Percentiles rank a stretch among this genome's conserved stretches.
phyloP scores from a whole-genome alignment of 257 asterid genomes.

The Solanum stenotomum region DNA sequence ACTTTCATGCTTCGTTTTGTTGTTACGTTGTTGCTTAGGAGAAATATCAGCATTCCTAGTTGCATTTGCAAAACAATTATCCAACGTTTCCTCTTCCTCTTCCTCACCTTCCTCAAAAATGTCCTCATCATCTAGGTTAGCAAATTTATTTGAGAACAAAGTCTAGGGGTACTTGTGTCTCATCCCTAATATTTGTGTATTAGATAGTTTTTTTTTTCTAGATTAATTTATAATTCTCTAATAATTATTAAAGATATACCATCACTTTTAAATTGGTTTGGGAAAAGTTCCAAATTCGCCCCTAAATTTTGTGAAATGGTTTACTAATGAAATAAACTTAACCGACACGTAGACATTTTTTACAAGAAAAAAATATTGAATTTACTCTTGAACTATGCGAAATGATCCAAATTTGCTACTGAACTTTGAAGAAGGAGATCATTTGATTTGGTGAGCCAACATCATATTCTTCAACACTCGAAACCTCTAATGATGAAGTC shows the following conservation, averaged over 20 bases:
- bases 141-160: too few species aligned
- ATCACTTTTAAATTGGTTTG: not conserved
- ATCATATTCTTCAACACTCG: not conserved
- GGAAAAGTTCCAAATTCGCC: not conserved
- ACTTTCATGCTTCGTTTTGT: too few species aligned
- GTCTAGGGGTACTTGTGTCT: too few species aligned
- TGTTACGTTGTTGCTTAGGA: too few species aligned
- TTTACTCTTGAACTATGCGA: not conserved
- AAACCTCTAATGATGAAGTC: not conserved
- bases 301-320: not conserved
- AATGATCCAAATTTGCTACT: not conserved
- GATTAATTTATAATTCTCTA: not conserved
- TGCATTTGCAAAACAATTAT: too few species aligned
- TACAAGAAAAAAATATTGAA: not conserved
- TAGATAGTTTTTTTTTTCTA: not conserved
- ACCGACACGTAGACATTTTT: not conserved
- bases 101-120: too few species aligned
- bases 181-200: not conserved
- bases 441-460: not conserved
- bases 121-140: too few species aligned
- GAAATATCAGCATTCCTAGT: too few species aligned
- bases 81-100: too few species aligned
- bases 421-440: not conserved
- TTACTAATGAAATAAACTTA: not conserved
- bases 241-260: not conserved